Percentiles rank a stretch among this genome's conserved stretches.
These are phyloP conservation scores for Pseudocercospora fuligena DNA, from an alignment of 2,329 filamentous ascomycete species.

Conservation along the genomic window DNA sequence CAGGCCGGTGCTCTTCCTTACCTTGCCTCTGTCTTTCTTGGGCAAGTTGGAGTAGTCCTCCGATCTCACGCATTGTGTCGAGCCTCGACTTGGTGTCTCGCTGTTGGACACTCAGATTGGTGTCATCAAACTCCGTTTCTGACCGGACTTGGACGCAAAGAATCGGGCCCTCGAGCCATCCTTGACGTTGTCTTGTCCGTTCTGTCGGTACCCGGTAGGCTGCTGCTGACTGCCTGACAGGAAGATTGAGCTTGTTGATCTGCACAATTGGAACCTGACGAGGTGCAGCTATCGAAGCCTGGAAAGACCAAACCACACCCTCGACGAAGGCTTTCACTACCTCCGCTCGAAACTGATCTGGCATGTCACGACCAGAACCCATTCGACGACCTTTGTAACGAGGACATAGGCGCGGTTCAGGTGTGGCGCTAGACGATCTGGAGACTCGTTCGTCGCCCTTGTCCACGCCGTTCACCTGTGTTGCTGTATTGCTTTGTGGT, in stretches of 20 bases:
- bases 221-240: conserved; percentile 61
- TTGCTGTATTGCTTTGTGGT: background rate
- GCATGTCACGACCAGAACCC: conserved; percentile 63
- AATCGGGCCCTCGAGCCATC: conserved; percentile 63
- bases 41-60: conserved; percentile 61
- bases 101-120: conserved; percentile 32
- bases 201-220: conserved; percentile 60
- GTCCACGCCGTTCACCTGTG: background rate
- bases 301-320: conserved; percentile 62
- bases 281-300: conserved; percentile 56
- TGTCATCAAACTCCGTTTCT: conserved; percentile 56
- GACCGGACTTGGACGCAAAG: conserved; percentile 60
- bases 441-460: conserved; percentile 4
- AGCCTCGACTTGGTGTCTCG: conserved; percentile 43
- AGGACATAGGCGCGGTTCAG: conserved; percentile 22
- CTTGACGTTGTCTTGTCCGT: conserved; percentile 56
- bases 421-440: conserved; percentile 20
- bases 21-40: conserved; percentile 66
- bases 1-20: conserved; percentile 53
- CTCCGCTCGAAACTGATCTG: conserved; percentile 61
- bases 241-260: conserved; percentile 53
- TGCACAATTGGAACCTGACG: conserved; percentile 52
- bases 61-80: conserved; percentile 63
- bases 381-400: conserved; percentile 63
- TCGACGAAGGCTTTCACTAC: conserved; percentile 62